Evolutionary conservation across 345 rosid genomes (phyloP).

Genomic region (Linum usitatissimum): DNA sequence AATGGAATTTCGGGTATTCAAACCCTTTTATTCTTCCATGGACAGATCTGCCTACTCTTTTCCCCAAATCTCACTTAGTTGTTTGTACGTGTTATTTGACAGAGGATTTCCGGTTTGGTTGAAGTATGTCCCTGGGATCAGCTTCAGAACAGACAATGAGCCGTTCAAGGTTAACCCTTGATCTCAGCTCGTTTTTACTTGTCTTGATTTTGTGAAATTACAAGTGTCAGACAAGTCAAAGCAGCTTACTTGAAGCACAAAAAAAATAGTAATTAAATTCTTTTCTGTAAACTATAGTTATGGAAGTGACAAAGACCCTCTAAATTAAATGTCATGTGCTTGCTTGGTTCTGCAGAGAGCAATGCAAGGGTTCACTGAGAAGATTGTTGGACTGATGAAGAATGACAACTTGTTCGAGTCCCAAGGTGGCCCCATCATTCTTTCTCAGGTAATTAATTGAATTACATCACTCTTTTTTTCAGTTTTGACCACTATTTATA

Average conservation of each 20-base stretch:
- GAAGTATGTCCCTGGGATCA: slow-evolving; percentile 95
- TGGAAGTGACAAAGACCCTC: not conserved
- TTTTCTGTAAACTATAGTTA: not conserved
- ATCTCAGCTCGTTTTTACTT: not conserved
- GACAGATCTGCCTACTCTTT: slow-evolving; percentile 15
- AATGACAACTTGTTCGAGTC: slow-evolving; percentile 86
- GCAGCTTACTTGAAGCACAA: not conserved
- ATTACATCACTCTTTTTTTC: not conserved
- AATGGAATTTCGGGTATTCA: slow-evolving; percentile 96
- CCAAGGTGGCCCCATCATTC: slow-evolving; percentile 97
- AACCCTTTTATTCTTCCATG: slow-evolving; percentile 14
- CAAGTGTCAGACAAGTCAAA: slow-evolving; percentile 1
- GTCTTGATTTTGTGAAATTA: not conserved
- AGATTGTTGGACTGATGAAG: slow-evolving; percentile 91
- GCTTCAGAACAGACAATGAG: slow-evolving; percentile 98
- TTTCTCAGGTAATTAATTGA: slow-evolving; percentile 57
- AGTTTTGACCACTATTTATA: not conserved
- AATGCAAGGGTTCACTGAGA: slow-evolving; percentile 91
- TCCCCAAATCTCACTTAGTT: slow-evolving; percentile 2
- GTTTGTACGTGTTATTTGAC: slow-evolving; percentile 16
- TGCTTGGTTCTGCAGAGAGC: slow-evolving; percentile 53
- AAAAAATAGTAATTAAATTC: slow-evolving; percentile 5
- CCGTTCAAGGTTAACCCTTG: slow-evolving; percentile 75
- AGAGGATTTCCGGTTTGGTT: slow-evolving; percentile 99
- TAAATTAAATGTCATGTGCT: not conserved